Evolutionary conservation across 169 alveolate species (phyloP), one percentile per base, ranked within the genome.

Genomic region (Plasmodium malariae): DNA sequence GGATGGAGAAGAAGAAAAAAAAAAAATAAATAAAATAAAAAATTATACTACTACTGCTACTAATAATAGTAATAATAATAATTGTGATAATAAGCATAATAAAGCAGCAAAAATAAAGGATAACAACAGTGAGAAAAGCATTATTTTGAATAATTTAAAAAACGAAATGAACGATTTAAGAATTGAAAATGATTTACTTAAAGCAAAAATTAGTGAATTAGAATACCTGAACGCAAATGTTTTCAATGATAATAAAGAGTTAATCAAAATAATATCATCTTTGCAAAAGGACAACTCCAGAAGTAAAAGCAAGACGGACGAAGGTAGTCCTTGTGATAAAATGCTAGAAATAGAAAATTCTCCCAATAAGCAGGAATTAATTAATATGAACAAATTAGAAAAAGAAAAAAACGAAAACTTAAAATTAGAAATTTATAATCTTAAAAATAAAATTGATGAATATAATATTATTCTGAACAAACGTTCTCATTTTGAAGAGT

Each of bases 241-340:
- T 51, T 80, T 67, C 54, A 80, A 57, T 57, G 90, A 80, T 60
- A 80, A 80, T 54, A 80, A 80, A 60, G 85, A 67, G 26, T 67
- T 80, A 51, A 51, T 80, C 12, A 40, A 80, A 49, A 68, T 80
- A 24, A 80, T 80, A 32, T 54, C 87, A 19, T 49, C 65, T 48
- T 14, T 48, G 9, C 69, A 70, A 70, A 45, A 36, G 36, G 37
- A 69, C 17, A 11, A 24, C 11, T 30, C 9, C 1, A 71, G 57
- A 3, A 19, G 32, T 26, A 34, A 45, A 4, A 12, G 43, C 1
- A 62, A 65, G n/a, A 28, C 21, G 2, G 85, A 71, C 3, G 34
- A 49, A 71, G 49, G 43, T 3, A 48, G 32, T 21, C 19, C 1
- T 6, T 19, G 40, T 21, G 49, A 26, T 26, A 28, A 78, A 45